Percentiles rank a stretch among this genome's conserved stretches.
These are phyloP conservation scores for Fusarium longipes DNA, from an alignment of 2,329 filamentous ascomycete species.

Conservation along the genomic window DNA sequence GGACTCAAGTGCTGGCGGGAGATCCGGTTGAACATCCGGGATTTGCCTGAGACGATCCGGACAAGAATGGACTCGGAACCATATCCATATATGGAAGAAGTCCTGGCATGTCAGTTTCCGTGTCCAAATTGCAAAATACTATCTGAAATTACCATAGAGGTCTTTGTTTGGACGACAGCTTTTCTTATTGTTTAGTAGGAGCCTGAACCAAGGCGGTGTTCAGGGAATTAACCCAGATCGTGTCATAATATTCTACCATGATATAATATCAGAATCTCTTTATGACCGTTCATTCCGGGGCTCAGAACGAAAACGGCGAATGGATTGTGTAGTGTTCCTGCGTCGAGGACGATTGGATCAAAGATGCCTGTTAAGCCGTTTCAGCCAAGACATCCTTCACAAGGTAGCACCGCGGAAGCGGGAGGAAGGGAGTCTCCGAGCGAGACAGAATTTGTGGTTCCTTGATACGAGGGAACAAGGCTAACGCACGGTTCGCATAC, in stretches of 20 bases:
- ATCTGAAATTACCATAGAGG: neutral
- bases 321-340: neutral
- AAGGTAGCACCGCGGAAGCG: neutral
- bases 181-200: neutral
- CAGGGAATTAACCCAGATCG: no score
- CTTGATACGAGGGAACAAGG: neutral
- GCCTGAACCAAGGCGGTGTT: no score
- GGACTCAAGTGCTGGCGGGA: neutral
- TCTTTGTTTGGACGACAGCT: neutral
- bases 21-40: neutral
- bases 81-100: neutral
- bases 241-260: neutral
- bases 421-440: neutral
- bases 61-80: neutral
- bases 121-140: neutral
- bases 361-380: neutral
- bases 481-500: neutral
- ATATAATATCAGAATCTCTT: neutral
- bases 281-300: neutral
- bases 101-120: no score
- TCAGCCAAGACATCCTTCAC: slow-evolving; percentile 16
- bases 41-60: slow-evolving; percentile 1
- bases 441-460: neutral
- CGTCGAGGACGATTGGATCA: neutral
- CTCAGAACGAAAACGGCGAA: neutral